Evolutionary conservation across 495 filamentous ascomycete species (phyloP).

Genomic region (Eremomyces bilateralis): DNA sequence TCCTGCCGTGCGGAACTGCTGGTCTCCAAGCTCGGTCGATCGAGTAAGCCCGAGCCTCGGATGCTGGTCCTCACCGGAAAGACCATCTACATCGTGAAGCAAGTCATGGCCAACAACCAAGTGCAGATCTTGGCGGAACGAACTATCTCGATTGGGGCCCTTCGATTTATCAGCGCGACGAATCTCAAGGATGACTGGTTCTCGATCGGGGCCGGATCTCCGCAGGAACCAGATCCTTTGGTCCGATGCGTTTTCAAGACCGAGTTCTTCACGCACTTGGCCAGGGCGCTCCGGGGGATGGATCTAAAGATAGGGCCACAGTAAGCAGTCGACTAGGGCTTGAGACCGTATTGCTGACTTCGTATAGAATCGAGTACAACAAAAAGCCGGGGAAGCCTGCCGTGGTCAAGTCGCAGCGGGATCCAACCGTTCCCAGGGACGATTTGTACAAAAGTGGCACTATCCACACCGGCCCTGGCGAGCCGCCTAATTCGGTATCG

Average conservation of each 20-base stretch:
- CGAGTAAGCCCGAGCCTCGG: slow-evolving; percentile 75
- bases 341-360: slow-evolving; percentile 11
- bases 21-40: slow-evolving; percentile 84
- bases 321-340: too few species aligned
- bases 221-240: slow-evolving; percentile 77
- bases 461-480: slow-evolving; percentile 68
- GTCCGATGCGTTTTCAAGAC: slow-evolving; percentile 90
- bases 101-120: slow-evolving; percentile 64
- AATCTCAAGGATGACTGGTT: slow-evolving; percentile 90
- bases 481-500: slow-evolving; percentile 64
- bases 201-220: slow-evolving; percentile 66
- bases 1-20: slow-evolving; percentile 77
- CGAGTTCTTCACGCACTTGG: slow-evolving; percentile 84
- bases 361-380: slow-evolving; percentile 78
- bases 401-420: slow-evolving; percentile 71
- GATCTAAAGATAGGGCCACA: slow-evolving; percentile 65
- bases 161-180: slow-evolving; percentile 66
- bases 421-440: slow-evolving; percentile 41
- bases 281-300: slow-evolving; percentile 50
- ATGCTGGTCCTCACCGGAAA: slow-evolving; percentile 68
- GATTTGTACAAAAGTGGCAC: slow-evolving; percentile 88
- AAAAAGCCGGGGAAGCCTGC: slow-evolving; percentile 95
- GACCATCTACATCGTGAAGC: slow-evolving; percentile 71
- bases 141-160: slow-evolving; percentile 58
- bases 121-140: slow-evolving; percentile 60